Percentiles rank a stretch among this genome's conserved stretches.
These are phyloP conservation scores for Aquilaria agallochum DNA, from an alignment of 441 rosid genomes.

Conservation along the genomic window DNA sequence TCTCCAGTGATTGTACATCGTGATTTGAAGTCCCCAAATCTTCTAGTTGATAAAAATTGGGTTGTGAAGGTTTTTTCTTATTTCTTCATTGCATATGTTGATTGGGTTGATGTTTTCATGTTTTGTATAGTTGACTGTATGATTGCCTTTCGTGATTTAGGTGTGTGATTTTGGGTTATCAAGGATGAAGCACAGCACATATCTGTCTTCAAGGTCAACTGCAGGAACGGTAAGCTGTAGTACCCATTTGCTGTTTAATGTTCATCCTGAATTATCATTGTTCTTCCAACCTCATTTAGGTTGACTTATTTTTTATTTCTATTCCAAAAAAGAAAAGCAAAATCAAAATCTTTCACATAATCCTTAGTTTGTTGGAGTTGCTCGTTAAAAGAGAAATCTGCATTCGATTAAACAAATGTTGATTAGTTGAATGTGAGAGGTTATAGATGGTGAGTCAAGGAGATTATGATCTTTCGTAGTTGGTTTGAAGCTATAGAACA, in stretches of 20 bases:
- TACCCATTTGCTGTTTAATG: not conserved
- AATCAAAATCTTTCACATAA: too few relatives aligned
- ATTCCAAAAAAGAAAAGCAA: too few relatives aligned
- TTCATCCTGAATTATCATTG: not conserved
- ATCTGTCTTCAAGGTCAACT: constrained; percentile 88
- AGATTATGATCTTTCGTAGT: too few relatives aligned
- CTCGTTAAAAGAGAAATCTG: too few relatives aligned
- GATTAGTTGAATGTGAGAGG: too few relatives aligned
- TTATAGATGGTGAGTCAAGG: too few relatives aligned
- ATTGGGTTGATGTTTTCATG: constrained; percentile 1
- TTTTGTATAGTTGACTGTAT: constrained; percentile 8
- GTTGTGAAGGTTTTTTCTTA: constrained; percentile 66
- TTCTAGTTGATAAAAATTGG: constrained; percentile 96
- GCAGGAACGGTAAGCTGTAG: constrained; percentile 85
- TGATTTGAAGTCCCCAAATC: constrained; percentile 95
- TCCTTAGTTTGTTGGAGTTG: too few relatives aligned
- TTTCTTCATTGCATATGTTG: constrained; percentile 8
- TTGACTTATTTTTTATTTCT: too few relatives aligned
- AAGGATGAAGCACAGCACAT: constrained; percentile 87
- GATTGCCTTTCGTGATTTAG: constrained; percentile 25
- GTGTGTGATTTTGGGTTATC: constrained; percentile 94
- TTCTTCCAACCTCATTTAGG: not conserved
- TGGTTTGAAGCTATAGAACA: too few relatives aligned
- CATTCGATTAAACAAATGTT: too few relatives aligned
- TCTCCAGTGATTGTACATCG: constrained; percentile 86